Percentiles rank a stretch among this genome's conserved stretches.
Conservation (phyloP, 768 basidiomycete species). For the Mrakia hoshinonis region DNA sequence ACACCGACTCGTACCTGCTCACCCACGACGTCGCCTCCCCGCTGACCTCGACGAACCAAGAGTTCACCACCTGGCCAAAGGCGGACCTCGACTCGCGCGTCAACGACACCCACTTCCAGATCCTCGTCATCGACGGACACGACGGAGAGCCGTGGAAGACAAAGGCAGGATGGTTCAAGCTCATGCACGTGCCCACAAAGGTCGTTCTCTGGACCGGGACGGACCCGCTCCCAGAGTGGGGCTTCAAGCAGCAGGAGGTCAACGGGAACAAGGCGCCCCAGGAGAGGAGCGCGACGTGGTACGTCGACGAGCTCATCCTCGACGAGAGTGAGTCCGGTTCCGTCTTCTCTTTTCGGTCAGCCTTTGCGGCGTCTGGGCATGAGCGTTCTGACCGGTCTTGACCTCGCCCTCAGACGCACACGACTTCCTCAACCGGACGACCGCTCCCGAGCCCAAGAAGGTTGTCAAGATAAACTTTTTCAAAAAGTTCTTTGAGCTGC, state of each 20-base stretch:
- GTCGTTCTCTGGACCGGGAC: conserved; percentile 91
- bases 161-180: conserved; percentile 84
- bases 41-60: conserved; percentile 94
- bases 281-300: conserved; percentile 82
- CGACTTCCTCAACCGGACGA: conserved; percentile 51
- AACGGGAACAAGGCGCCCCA: conserved; percentile 84
- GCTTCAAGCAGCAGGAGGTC: conserved; percentile 90
- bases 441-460: conserved; percentile 51
- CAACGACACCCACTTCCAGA: conserved; percentile 81
- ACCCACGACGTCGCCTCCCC: conserved; percentile 98
- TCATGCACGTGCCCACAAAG: conserved; percentile 78
- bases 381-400: too few relatives aligned
- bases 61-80: conserved; percentile 85
- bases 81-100: conserved; percentile 48
- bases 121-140: conserved; percentile 62
- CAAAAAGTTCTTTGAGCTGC: conserved; percentile 86
- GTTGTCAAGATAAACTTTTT: conserved; percentile 85
- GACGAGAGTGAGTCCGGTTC: conserved; percentile 55
- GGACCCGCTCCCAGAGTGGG: conserved; percentile 87
- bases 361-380: too few relatives aligned
- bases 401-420: conserved; percentile 31
- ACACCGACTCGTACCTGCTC: conserved; percentile 70
- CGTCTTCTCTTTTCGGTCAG: neutral
- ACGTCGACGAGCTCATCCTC: conserved; percentile 67
- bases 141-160: conserved; percentile 82